Base-by-base conservation (phyloP, 257 asterid species). In the Fraxinus americana region DNA sequence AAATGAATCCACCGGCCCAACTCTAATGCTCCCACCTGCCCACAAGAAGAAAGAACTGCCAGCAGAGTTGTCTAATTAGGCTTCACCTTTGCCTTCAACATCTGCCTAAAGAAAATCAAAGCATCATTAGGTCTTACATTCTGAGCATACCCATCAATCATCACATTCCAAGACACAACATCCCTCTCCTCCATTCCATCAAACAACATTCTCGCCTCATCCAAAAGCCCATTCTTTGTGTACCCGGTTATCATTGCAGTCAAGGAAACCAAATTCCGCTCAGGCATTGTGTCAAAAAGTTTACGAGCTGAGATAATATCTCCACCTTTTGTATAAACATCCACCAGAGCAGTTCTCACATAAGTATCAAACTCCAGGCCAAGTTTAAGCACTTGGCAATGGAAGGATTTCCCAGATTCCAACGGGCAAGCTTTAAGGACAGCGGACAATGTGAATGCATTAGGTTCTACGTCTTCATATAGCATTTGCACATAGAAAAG, bases 1-100 rank as follows among this genome's bases (percentile, higher is more conserved):
- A 87, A 87, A 77, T 87, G 91, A 75, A 81, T 69, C 93, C 91
- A 89, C 77, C 77, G 75, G 45, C 93, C 93, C 2, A 86, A 87
- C 79, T 85, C 90, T 2, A 85, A 39, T 1, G 92, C 87, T 67
- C 93, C 93, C 7, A 79, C 84, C 68, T 85, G 91, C 68, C 87
- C 84, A 73, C 91, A 87, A 8, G 91, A 90, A 4, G 93, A 85
- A 77, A 89, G 89, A 76, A 83, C 87, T 8, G 86, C 88, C 71
- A 89, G 69, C 90, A 89, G 75, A 17, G 91, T 85, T n/a, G 83
- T 90, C 69, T 86, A 89, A 63, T 87, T 82, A 29, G 91, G 90
- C 85, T 73, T 85, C 80, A 87, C 4, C 66, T 80, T 76, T 13
- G 77, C 32, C 65, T 84, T 79, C 83, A 84, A 10, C 90, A 89